Percentiles rank a stretch among this genome's conserved stretches.
phyloP scores from a whole-genome alignment of 768 basidiomycete species.

The Phylloporus sp. region DNA sequence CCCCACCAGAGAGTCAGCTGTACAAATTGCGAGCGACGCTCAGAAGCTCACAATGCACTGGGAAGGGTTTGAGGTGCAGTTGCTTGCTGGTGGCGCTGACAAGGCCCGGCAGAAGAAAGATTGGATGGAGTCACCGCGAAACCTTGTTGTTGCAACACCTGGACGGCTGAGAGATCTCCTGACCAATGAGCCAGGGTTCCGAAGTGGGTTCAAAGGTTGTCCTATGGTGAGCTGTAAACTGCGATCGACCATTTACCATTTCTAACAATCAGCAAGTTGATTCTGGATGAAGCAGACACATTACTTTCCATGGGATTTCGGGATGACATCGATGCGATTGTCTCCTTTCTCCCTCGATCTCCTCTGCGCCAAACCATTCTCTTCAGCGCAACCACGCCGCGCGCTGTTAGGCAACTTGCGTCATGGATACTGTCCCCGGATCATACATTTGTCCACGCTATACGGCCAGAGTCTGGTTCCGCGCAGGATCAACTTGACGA shows the following conservation, averaged over 20 bases:
- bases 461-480: constrained; percentile 48
- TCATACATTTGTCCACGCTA: constrained; percentile 72
- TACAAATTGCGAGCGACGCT: constrained; percentile 86
- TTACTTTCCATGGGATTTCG: constrained; percentile 92
- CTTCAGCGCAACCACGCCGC: constrained; percentile 85
- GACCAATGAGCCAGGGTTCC: constrained; percentile 52
- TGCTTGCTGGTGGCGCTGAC: constrained; percentile 76
- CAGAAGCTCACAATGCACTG: constrained; percentile 59
- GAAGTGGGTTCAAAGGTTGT: constrained; percentile 48
- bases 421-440: constrained; percentile 52
- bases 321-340: constrained; percentile 75
- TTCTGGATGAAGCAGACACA: constrained; percentile 92
- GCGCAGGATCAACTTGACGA: neutral
- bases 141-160: constrained; percentile 89
- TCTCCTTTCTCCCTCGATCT: constrained; percentile 52
- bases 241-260: neutral
- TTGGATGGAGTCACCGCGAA: constrained; percentile 60
- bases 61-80: constrained; percentile 58
- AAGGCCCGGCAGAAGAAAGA: constrained; percentile 63
- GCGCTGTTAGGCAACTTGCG: constrained; percentile 68
- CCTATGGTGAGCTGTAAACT: constrained; percentile 49
- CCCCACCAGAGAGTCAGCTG: constrained; percentile 87
- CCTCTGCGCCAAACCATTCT: constrained; percentile 85
- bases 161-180: constrained; percentile 79
- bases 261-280: constrained; percentile 49